Base-by-base conservation (phyloP, 768 basidiomycete species). In the Leucosporidium scottii region DNA sequence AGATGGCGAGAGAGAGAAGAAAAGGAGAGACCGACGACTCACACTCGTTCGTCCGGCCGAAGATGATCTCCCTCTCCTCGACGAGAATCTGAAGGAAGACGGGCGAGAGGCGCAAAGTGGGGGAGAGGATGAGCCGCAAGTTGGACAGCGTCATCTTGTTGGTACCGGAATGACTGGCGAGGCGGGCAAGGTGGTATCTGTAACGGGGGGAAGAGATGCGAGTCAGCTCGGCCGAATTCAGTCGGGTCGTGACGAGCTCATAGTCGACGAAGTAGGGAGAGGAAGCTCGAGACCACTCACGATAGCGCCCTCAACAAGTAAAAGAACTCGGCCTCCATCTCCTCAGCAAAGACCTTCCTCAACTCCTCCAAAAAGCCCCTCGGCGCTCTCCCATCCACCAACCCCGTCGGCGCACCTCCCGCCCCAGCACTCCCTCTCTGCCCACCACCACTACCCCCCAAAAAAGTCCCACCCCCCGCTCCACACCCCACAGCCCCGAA, bases 111-210 rank as follows among this genome's bases (percentile, higher is more conserved):
- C 71, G 28, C 13, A 76, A 47, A 1, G 75, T 76, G n/a, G 75
- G 75, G 7, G 62, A 65, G 8, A 76, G 54, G 61, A 76, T 74
- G 25, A 76, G 59, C 28, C 66, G 51, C 18, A 76, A 57, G 50
- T 76, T 76, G 13, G 59, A 44, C 18, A 76, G 61, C 5, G 68
- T 70, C 75, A 76, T 76, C 66, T 74, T 74, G 59, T 68, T 76
- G 18, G 28, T 49, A 7, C 23, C 47, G 3, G 70, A 53, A 53
- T 69, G 58, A 4, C 57, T 50, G 7, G 64, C 54, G 2, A 76
- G 54, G 20, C 65, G 56, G 0, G 67, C 66, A n/a, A 76, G 68
- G 60, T 76, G 75, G 48, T 68, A 69, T 6, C 39, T 44, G 39
- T 44, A 8, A 59, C 10, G 39, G 25, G 50, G 10, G 20, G 13